Evolutionary conservation across 1,139 yeast genomes (phyloP), one percentile per base, ranked within the genome.

Genomic region (Yamadazyma dendronema): DNA sequence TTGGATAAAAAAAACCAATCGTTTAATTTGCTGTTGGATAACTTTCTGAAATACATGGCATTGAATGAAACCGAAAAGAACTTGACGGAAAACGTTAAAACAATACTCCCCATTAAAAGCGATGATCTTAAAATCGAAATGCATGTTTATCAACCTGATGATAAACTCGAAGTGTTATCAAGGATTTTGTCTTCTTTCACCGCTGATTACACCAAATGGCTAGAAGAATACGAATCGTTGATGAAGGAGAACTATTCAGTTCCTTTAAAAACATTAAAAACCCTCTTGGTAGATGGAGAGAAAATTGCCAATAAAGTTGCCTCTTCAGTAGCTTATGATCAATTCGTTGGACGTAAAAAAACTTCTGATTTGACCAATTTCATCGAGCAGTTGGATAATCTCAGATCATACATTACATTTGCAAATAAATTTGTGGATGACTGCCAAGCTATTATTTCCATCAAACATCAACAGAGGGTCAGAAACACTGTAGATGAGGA

Each of bases 201-300:
- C 0, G 62, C 70, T 30, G 71, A 75, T 32, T 75, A 75, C 30
- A 59, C 59, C 22, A 61, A 65, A 26, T 84, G 94, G 92, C 50
- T 72, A 24, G 46, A 49, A 6, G 68, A 67, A 35, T 74, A 46
- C 47, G 67, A 72, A 31, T 57, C 57, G 2, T 40, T 69, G 7
- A 58, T 81, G 56, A 46, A 53, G 0, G 62, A 63, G 2, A 62
- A 67, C 32, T 63, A 67, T 6, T 72, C 70, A 14, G 76, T 84
- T 2, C 50, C 77, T 1, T 59, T 81, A 34, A 70, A 74, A 37
- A 49, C 62, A 1, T 64, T 80, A 42, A 72, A 67, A 40, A 43
- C 62, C 1, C 49, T 83, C 14, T 58, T 75, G 3, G 47, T 53
- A 7, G 89, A 83, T 38, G 85, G 86, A 4, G 84, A 81, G 43